phyloP scores from a whole-genome alignment of 306 rosid genomes.

The Datisca glomerata region DNA sequence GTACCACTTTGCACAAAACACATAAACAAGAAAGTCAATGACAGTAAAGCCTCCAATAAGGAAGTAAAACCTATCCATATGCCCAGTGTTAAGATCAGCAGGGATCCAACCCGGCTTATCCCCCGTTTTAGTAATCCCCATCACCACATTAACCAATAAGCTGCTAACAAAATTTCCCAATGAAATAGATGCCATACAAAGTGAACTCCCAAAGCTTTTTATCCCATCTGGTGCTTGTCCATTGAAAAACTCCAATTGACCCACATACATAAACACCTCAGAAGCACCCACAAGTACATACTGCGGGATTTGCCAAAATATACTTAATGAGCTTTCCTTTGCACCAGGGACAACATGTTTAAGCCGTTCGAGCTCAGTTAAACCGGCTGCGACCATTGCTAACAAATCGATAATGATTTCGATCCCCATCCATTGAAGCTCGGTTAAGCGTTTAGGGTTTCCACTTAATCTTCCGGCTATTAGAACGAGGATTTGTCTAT shows the following conservation, averaged over 20 bases:
- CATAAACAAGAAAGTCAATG: slow-evolving; percentile 30
- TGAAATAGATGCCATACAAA: slow-evolving; percentile 69
- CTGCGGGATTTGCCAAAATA: slow-evolving; percentile 71
- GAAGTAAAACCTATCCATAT: slow-evolving; percentile 58
- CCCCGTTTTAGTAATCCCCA: slow-evolving; percentile 34
- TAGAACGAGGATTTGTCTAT: slow-evolving; percentile 37
- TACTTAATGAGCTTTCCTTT: slow-evolving; percentile 42
- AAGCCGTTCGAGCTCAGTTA: slow-evolving; percentile 41
- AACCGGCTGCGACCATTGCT: slow-evolving; percentile 60
- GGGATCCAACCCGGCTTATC: slow-evolving; percentile 60
- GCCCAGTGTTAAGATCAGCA: slow-evolving; percentile 45
- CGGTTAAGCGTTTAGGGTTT: slow-evolving; percentile 33
- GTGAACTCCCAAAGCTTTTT: slow-evolving; percentile 69
- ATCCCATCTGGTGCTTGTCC: slow-evolving; percentile 75
- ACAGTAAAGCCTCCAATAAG: slow-evolving; percentile 42
- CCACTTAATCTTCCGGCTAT: slow-evolving; percentile 26
- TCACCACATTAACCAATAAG: slow-evolving; percentile 42
- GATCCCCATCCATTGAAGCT: slow-evolving; percentile 64
- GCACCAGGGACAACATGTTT: slow-evolving; percentile 19
- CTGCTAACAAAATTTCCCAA: slow-evolving; percentile 62
- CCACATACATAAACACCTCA: slow-evolving; percentile 67
- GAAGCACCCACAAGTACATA: slow-evolving; percentile 57
- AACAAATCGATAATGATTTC: slow-evolving; percentile 46
- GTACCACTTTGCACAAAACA: slow-evolving; percentile 44
- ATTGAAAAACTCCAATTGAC: slow-evolving; percentile 63